Base-by-base conservation (phyloP, 768 basidiomycete species). In the Suillus decipiens region DNA sequence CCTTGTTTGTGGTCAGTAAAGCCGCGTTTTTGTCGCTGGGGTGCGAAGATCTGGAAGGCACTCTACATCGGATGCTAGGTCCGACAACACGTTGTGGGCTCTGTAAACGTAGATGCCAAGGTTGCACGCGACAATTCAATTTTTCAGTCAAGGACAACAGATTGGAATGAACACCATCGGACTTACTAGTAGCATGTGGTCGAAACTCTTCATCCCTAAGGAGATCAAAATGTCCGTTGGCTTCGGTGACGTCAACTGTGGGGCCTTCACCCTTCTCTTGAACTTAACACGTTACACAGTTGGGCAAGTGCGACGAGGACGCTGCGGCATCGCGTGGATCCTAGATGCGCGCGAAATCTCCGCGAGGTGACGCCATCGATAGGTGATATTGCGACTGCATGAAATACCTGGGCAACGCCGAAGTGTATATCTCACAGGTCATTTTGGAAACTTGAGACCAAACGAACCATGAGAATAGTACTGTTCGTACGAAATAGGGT, bases 381-480 rank as follows among this genome's bases (percentile, higher is more conserved):
- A 10, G 58, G 28, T 33, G 68, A n/a, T 9, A 4, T 55, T 39
- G 37, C 33, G 41, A 54, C 12, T 28, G 36, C 24, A 34, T 36
- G 19, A 37, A 62, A 41, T 71, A 96, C 96, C 48, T 93, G 93
- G 10, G 94, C 91, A 54, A 99, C 96, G 68, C 99, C 98, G 77
- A 90, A 99, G 70, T 94, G 88, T 19, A 88, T 19, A 82, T 84
- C 73, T 97, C 96, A 71, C 3, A 96, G 96, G 78, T 98, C 96
- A 93, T 97, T 60, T 47, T 17, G 56, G 53, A 8, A 57, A 36
- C 19, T 47, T 22, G n/a, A 34, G 53, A 55, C 53, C 11, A 31
- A 36, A 22, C 45, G 24, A 60, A 24, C 12, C 19, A 55, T 28
- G 14, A 51, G 37, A 4, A 39, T 24, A n/a, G n/a, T 24, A 34